These are phyloP conservation scores for Talaromyces piceae DNA, from an alignment of 2,329 filamentous ascomycete species.

Conservation along the genomic window DNA sequence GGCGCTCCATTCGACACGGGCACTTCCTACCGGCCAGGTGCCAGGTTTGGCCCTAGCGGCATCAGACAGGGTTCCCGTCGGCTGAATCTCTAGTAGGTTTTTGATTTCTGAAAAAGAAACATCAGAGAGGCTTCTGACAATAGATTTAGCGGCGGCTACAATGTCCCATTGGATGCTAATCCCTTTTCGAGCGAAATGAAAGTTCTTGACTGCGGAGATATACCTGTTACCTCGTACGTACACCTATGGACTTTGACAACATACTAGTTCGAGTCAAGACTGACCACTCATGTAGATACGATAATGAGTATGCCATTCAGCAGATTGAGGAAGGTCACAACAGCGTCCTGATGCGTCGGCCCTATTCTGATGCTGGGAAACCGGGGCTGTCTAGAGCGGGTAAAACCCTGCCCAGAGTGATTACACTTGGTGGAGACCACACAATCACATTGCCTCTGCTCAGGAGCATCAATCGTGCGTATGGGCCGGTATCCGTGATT, in stretches of 20 bases:
- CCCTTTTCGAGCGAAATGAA: constrained; percentile 76
- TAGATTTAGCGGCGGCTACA: constrained; percentile 65
- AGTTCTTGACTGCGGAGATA: constrained; percentile 75
- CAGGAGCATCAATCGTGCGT: constrained; percentile 55
- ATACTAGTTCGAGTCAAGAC: neutral
- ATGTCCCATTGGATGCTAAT: constrained; percentile 71
- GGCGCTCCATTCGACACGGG: constrained; percentile 80
- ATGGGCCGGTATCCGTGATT: constrained; percentile 59
- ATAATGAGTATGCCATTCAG: constrained; percentile 71
- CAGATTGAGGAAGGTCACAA: constrained; percentile 85
- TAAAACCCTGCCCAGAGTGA: constrained; percentile 70
- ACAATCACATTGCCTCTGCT: constrained; percentile 44
- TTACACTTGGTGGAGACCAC: constrained; percentile 56
- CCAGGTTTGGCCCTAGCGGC: constrained; percentile 74
- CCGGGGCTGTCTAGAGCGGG: constrained; percentile 62
- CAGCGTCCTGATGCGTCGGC: constrained; percentile 62
- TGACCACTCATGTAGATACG: constrained; percentile 50
- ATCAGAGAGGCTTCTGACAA: neutral
- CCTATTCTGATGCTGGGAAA: constrained; percentile 60
- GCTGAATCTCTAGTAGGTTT: constrained; percentile 74
- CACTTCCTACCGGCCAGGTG: constrained; percentile 76
- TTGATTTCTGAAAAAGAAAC: neutral
- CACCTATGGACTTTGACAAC: neutral
- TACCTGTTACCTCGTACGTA: constrained; percentile 72
- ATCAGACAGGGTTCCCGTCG: constrained; percentile 80